Percentiles rank a stretch among this genome's conserved stretches.
Conservation (phyloP, 2,329 filamentous ascomycete genomes). For the Tolypocladium inflatum region DNA sequence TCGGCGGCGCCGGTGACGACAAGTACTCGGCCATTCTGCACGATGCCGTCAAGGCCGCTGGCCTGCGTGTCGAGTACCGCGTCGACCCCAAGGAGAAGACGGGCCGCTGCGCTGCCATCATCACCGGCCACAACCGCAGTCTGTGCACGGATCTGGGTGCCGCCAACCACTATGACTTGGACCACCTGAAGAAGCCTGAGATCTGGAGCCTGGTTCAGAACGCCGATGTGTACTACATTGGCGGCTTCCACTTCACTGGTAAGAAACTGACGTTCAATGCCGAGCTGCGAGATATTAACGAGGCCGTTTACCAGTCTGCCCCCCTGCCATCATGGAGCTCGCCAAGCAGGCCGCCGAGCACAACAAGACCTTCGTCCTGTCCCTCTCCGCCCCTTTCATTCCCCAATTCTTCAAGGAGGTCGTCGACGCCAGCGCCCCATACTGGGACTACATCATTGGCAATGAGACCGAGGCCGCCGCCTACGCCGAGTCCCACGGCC, state of each 20-base stretch:
- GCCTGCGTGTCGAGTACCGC: conserved; percentile 89
- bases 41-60: conserved; percentile 77
- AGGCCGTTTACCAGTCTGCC: conserved; percentile 52
- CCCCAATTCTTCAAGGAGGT: conserved; percentile 96
- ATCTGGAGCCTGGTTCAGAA: conserved; percentile 89
- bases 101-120: conserved; percentile 90
- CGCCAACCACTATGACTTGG: conserved; percentile 93
- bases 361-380: conserved; percentile 89
- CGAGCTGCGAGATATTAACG: background rate
- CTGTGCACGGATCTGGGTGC: conserved; percentile 93
- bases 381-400: conserved; percentile 92
- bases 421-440: conserved; percentile 74
- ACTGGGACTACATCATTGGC: conserved; percentile 93
- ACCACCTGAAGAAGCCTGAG: conserved; percentile 82
- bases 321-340: conserved; percentile 79
- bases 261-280: conserved; percentile 5
- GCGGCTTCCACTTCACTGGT: conserved; percentile 89
- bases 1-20: conserved; percentile 90
- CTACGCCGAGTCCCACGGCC: conserved; percentile 73
- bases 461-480: conserved; percentile 92
- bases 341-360: conserved; percentile 80
- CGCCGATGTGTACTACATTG: conserved; percentile 83
- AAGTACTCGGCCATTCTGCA: conserved; percentile 86
- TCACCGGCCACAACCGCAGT: conserved; percentile 91
- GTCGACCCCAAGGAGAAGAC: conserved; percentile 78